Percentiles rank a stretch among this genome's conserved stretches.
These are phyloP conservation scores for Lactarius evosmus DNA, from an alignment of 768 basidiomycete genomes.

Conservation along the genomic window DNA sequence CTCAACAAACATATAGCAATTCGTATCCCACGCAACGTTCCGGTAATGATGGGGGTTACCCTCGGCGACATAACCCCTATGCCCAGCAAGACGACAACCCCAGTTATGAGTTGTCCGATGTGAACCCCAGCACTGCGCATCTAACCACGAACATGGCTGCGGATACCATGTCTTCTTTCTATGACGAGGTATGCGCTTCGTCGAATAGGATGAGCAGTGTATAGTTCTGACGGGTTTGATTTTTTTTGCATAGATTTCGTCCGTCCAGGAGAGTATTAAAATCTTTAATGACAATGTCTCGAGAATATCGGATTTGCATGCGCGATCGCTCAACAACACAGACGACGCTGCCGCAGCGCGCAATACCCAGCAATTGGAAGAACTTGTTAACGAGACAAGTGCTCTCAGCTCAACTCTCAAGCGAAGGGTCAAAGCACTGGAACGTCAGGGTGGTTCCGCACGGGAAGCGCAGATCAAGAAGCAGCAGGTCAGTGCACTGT, in stretches of 20 bases:
- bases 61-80: conserved; percentile 59
- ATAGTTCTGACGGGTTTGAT: neutral
- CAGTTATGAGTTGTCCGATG: conserved; percentile 69
- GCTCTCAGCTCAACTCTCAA: conserved; percentile 55
- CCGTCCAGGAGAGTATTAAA: conserved; percentile 46
- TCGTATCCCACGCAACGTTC: conserved; percentile 25
- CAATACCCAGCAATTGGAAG: conserved; percentile 49
- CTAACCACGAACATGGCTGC: conserved; percentile 34
- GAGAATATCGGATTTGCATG: conserved; percentile 48
- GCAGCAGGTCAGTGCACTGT: conserved; percentile 39
- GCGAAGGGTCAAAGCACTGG: conserved; percentile 55
- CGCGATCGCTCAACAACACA: conserved; percentile 48
- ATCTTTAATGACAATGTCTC: conserved; percentile 46
- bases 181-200: conserved; percentile 57
- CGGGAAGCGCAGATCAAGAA: conserved; percentile 48
- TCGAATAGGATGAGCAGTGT: neutral
- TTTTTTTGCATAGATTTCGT: conserved; percentile 39
- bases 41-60: conserved; percentile 25
- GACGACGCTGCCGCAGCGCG: conserved; percentile 45
- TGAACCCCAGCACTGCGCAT: conserved; percentile 50
- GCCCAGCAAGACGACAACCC: conserved; percentile 57
- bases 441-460: conserved; percentile 40
- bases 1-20: conserved; percentile 6
- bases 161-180: conserved; percentile 68
- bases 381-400: conserved; percentile 57